Percentiles rank a stretch among this genome's conserved stretches.
These are phyloP conservation scores for Olyra latifolia DNA, from an alignment of 176 grass and related monocot species.

Conservation along the genomic window DNA sequence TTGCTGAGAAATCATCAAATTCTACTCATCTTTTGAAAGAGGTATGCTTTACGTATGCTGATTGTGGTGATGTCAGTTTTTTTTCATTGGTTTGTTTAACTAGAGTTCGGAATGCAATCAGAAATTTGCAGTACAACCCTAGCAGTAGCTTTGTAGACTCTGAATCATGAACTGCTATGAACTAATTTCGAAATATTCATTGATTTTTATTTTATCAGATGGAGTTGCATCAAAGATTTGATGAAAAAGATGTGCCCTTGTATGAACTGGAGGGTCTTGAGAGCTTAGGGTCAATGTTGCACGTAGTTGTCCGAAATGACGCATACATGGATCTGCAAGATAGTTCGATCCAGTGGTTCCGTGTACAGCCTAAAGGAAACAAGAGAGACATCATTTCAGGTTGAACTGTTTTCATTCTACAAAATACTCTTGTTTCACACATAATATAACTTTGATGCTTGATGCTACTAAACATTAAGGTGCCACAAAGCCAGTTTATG, in stretches of 20 bases:
- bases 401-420: constrained; percentile 36
- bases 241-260: constrained; percentile 21
- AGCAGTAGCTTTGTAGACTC: neutral
- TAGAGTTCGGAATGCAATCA: neutral
- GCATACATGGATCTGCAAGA: constrained; percentile 40
- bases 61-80: neutral
- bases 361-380: constrained; percentile 51
- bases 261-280: constrained; percentile 69
- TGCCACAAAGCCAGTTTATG: constrained; percentile 66
- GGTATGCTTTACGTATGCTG: constrained; percentile 36
- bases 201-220: constrained; percentile 47
- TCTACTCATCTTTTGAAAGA: constrained; percentile 68
- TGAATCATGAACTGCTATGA: neutral
- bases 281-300: constrained; percentile 65
- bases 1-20: constrained; percentile 53
- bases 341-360: constrained; percentile 69
- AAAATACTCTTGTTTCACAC: neutral
- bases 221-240: constrained; percentile 28
- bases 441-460: neutral
- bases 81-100: neutral
- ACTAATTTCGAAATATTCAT: neutral
- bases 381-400: constrained; percentile 79
- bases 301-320: constrained; percentile 36
- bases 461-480: constrained; percentile 42
- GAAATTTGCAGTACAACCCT: neutral